Conservation (phyloP, 495 filamentous ascomycete genomes). For the Xylaria palmicola region DNA sequence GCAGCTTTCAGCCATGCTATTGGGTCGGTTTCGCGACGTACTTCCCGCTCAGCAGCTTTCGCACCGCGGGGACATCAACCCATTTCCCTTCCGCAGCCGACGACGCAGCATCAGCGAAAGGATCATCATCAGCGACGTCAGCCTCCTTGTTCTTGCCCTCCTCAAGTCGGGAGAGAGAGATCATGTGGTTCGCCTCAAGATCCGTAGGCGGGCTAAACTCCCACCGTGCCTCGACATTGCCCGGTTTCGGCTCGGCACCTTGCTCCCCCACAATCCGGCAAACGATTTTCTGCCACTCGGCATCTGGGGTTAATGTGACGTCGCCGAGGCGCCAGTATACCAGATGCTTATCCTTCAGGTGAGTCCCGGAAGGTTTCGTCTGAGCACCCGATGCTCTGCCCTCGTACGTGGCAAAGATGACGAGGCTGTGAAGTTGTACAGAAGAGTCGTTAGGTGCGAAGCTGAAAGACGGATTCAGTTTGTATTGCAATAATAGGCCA, state of each 20-base stretch:
- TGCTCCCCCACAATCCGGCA: constrained; percentile 72
- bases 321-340: constrained; percentile 91
- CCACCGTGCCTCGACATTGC: constrained; percentile 78
- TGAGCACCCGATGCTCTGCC: constrained; percentile 64
- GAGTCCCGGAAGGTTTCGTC: constrained; percentile 72
- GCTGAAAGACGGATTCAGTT: constrained; percentile 72
- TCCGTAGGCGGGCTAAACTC: constrained; percentile 55
- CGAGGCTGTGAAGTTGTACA: constrained; percentile 73
- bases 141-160: constrained; percentile 44
- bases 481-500: constrained; percentile 80
- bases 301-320: constrained; percentile 58
- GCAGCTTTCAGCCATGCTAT: too few species aligned
- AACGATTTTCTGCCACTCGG: constrained; percentile 64
- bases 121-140: constrained; percentile 32
- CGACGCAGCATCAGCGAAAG: constrained; percentile 43
- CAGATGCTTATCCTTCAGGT: constrained; percentile 82
- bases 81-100: constrained; percentile 54
- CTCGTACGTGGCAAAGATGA: constrained; percentile 79
- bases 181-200: constrained; percentile 51
- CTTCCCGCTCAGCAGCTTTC: constrained; percentile 77
- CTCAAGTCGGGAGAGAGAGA: constrained; percentile 57
- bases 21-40: constrained; percentile 54
- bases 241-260: constrained; percentile 72
- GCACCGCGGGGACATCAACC: constrained; percentile 69
- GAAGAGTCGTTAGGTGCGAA: constrained; percentile 35